Evolutionary conservation across 1,284 basidiomycete species (phyloP).

Genomic region (Meripilus lineatus): DNA sequence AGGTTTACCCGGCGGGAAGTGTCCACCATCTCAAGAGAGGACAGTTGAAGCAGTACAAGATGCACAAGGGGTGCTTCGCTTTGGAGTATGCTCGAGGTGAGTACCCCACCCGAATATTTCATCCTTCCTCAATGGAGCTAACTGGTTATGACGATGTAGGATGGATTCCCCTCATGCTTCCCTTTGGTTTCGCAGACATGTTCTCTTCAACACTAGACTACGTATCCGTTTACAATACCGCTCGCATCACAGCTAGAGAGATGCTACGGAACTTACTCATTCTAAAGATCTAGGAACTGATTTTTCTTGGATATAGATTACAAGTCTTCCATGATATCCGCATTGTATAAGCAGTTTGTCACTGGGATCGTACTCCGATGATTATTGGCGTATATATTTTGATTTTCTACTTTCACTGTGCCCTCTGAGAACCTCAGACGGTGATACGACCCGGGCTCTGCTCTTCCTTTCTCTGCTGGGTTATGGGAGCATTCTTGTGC

Average conservation of each 20-base stretch:
- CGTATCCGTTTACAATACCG: conserved; percentile 78
- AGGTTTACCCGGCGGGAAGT: conserved; percentile 80
- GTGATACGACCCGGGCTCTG: no score
- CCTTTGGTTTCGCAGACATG: conserved; percentile 88
- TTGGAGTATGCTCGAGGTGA: conserved; percentile 90
- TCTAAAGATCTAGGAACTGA: conserved; percentile 84
- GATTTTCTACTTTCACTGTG: no score
- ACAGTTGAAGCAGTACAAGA: conserved; percentile 93
- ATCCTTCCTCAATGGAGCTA: no score
- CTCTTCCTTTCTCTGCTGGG: no score
- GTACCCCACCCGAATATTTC: conserved; percentile 8
- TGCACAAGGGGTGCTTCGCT: conserved; percentile 94
- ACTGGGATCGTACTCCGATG: no score
- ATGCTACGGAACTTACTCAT: conserved; percentile 79
- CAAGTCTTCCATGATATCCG: no score
- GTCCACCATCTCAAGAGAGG: conserved; percentile 85
- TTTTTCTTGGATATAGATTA: no score
- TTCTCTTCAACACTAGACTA: conserved; percentile 89
- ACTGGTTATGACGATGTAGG: no score
- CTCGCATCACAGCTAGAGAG: conserved; percentile 77
- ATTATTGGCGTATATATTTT: no score
- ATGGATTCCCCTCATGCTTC: conserved; percentile 90
- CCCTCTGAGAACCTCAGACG: no score
- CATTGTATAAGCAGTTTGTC: no score
- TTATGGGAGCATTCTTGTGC: no score